Evolutionary conservation across 129 eudicot genomes (phyloP).

Genomic region (Lonicera japonica): DNA sequence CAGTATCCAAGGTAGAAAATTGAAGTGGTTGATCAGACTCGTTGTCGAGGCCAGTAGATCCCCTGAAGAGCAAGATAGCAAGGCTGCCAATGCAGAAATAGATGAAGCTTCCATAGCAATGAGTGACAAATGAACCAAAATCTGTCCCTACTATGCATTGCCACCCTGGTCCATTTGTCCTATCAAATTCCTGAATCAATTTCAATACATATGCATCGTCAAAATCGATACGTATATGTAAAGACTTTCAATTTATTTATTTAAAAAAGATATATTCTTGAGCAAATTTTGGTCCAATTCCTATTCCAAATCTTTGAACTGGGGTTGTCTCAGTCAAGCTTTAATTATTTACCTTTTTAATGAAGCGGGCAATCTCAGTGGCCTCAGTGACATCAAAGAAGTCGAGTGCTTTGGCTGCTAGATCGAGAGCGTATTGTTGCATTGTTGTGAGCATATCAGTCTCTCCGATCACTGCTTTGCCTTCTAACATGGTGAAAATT

Average conservation of each 20-base stretch:
- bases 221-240: neutral
- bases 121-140: conserved; percentile 96
- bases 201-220: neutral
- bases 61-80: conserved; percentile 73
- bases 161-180: conserved; percentile 74
- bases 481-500: conserved; percentile 55
- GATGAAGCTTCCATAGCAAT: conserved; percentile 80
- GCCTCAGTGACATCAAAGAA: conserved; percentile 77
- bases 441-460: conserved; percentile 79
- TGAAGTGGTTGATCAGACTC: conserved; percentile 18
- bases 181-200: conserved; percentile 66
- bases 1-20: conserved; percentile 30
- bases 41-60: conserved; percentile 42
- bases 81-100: conserved; percentile 73
- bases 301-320: too few relatives aligned
- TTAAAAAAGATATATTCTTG: too few relatives aligned
- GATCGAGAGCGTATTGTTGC: conserved; percentile 77
- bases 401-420: conserved; percentile 91
- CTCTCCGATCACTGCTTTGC: conserved; percentile 76
- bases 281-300: too few relatives aligned
- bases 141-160: conserved; percentile 93
- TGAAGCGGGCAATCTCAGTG: conserved; percentile 75
- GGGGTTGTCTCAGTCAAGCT: too few relatives aligned
- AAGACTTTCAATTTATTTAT: too few relatives aligned
- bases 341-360: conserved; percentile 50